A percentile compares a stretch with the other conserved stretches of the same genome.
Evolutionary conservation across 345 rosid species (phyloP).

Genomic region (Jatropha curcas): DNA sequence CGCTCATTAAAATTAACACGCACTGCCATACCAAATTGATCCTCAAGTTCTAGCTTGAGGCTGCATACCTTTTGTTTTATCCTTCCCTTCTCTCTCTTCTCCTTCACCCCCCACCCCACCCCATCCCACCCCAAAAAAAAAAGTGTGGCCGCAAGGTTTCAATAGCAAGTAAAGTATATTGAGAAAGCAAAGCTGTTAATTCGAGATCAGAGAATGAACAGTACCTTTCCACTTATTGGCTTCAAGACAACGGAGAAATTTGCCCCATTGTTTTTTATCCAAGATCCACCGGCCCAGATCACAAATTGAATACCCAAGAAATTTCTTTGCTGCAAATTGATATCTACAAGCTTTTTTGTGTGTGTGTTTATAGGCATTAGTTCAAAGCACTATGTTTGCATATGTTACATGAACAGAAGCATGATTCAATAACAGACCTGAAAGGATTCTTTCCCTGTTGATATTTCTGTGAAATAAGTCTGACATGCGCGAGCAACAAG

Average conservation of each 20-base stretch:
- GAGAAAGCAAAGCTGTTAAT: background rate
- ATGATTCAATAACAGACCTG: slow-evolving; percentile 36
- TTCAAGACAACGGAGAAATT: slow-evolving; percentile 46
- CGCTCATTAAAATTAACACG: too few species aligned
- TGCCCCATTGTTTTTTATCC: slow-evolving; percentile 55
- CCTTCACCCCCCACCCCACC: too few species aligned
- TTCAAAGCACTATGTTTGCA: background rate
- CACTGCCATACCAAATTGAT: too few species aligned
- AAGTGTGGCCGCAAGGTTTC: background rate
- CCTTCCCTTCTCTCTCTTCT: too few species aligned
- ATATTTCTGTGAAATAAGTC: slow-evolving; percentile 48
- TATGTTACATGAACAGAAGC: background rate
- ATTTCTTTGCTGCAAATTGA: slow-evolving; percentile 48
- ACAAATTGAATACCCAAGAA: slow-evolving; percentile 57
- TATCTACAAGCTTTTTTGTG: slow-evolving; percentile 39
- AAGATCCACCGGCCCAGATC: slow-evolving; percentile 55
- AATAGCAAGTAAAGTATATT: background rate
- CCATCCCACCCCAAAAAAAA: too few species aligned
- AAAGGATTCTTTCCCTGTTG: slow-evolving; percentile 43
- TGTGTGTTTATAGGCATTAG: background rate
- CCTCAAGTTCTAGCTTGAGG: too few species aligned
- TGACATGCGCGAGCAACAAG: slow-evolving; percentile 59
- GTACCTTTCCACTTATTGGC: slow-evolving; percentile 40
- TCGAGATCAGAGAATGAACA: slow-evolving; percentile 7
- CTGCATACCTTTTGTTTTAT: too few species aligned